phyloP scores from a whole-genome alignment of 345 rosid species.

The Trapa incisa region DNA sequence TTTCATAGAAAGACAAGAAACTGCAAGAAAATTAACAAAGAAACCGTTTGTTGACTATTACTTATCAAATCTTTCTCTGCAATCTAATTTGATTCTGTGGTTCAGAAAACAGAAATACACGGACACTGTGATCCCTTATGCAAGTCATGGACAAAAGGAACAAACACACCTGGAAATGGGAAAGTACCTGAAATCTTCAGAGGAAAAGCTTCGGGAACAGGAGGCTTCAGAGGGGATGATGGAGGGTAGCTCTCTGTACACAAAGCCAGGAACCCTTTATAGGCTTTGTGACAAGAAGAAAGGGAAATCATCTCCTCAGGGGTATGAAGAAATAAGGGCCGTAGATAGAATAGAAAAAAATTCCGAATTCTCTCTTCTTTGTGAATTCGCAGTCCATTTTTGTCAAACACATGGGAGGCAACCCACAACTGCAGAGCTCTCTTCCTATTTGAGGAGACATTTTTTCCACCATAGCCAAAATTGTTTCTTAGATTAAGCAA shows the following conservation, averaged over 20 bases:
- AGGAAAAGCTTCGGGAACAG: background rate
- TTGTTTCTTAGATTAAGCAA: too few relatives aligned
- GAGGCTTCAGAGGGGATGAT: background rate
- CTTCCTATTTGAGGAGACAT: too few relatives aligned
- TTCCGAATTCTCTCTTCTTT: background rate
- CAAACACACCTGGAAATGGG: background rate
- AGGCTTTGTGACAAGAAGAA: background rate
- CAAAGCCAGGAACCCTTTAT: background rate
- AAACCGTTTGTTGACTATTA: background rate
- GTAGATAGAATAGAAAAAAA: background rate
- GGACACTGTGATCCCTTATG: background rate
- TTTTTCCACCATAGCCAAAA: too few relatives aligned
- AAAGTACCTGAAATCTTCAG: background rate
- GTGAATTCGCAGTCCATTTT: background rate
- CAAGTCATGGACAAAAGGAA: background rate
- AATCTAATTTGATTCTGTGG: too few relatives aligned
- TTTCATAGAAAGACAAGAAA: background rate
- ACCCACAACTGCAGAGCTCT: too few relatives aligned
- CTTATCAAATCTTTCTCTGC: too few relatives aligned
- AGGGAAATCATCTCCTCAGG: background rate
- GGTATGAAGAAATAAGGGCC: background rate
- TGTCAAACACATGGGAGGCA: too few relatives aligned
- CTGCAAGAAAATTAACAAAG: background rate
- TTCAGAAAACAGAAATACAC: too few relatives aligned
- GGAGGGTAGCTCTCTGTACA: background rate